phyloP scores from a whole-genome alignment of 768 basidiomycete species.

The Pisolithus albus region DNA sequence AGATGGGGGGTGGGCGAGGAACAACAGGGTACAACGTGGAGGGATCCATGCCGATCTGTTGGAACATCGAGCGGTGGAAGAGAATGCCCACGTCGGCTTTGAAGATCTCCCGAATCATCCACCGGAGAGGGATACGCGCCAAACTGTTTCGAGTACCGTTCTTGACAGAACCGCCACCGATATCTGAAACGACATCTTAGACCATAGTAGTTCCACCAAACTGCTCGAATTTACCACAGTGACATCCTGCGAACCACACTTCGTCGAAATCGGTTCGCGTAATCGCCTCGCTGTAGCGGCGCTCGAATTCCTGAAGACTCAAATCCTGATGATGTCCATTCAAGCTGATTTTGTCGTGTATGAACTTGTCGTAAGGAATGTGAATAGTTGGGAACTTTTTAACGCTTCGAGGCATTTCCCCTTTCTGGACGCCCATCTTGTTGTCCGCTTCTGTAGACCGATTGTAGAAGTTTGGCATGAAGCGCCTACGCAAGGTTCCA shows the following conservation, averaged over 20 bases:
- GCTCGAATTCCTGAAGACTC: conserved; percentile 33
- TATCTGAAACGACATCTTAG: conserved; percentile 35
- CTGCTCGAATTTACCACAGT: conserved; percentile 44
- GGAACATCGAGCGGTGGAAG: conserved; percentile 42
- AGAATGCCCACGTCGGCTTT: conserved; percentile 48
- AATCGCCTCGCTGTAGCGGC: conserved; percentile 29
- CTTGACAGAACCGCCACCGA: conserved; percentile 64
- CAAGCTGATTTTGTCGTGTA: background rate
- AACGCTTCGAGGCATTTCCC: conserved; percentile 40
- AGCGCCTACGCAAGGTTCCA: conserved; percentile 16
- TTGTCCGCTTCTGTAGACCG: conserved; percentile 36
- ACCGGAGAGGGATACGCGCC: conserved; percentile 66
- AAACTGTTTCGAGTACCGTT: conserved; percentile 54
- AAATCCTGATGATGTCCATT: conserved; percentile 8
- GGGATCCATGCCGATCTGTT: conserved; percentile 41
- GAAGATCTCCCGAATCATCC: conserved; percentile 72
- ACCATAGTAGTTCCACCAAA: background rate
- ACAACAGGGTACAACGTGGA: conserved; percentile 40
- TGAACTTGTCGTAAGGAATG: background rate
- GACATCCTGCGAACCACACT: conserved; percentile 77
- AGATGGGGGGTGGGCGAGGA: conserved; percentile 36
- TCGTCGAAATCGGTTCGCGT: conserved; percentile 57
- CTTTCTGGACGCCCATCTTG: conserved; percentile 40
- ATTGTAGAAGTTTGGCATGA: conserved; percentile 32
- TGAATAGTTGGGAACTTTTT: conserved; percentile 13